Evolutionary conservation across 176 grass and related monocot genomes (phyloP).

Genomic region (bread wheat (Triticum aestivum)): IWGSC_CS_RefSeq_v2.1 NC_057813.1:272468353-272468852

Average conservation of each 20-base stretch:
- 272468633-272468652: not conserved
- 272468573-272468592: not conserved
- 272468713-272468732: too few species aligned
- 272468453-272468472: not conserved
- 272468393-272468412: not conserved
- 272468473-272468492: not conserved
- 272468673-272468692: not conserved
- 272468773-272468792: not conserved
- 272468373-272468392: not conserved
- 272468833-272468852: not conserved
- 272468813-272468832: not conserved
- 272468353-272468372: not conserved
- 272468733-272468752: too few species aligned
- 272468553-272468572: not conserved
- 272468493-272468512: too few species aligned
- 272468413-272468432: too few species aligned
- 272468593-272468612: not conserved
- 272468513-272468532: fast-evolving
- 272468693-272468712: not conserved
- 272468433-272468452: not conserved
- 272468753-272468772: too few species aligned
- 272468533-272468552: not conserved
- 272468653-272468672: not conserved
- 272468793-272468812: not conserved
- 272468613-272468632: not conserved